Evolutionary conservation across 108 stramenopile species (phyloP).

Genomic region (Fragilariopsis cylindrus): DNA sequence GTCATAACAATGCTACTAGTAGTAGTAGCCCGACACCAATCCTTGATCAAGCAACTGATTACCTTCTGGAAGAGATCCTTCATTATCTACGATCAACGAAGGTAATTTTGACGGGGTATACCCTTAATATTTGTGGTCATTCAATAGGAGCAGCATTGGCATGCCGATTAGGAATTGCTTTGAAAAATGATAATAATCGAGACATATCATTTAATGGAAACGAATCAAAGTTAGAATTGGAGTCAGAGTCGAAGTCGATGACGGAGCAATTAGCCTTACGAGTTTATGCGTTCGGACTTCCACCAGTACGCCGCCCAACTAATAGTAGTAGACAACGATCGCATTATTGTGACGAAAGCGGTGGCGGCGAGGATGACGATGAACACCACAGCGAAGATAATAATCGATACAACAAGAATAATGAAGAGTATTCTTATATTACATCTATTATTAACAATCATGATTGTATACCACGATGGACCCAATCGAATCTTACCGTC

Average conservation of each 20-base stretch:
- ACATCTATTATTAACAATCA: conserved; percentile 53
- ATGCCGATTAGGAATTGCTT: conserved; percentile 34
- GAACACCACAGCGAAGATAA: too few species aligned
- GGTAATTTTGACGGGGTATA: conserved; percentile 20
- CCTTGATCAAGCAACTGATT: conserved; percentile 21
- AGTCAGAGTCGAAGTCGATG: too few species aligned
- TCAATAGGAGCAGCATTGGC: conserved; percentile 47
- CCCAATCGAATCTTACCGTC: conserved; percentile 27
- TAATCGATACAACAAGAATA: too few species aligned
- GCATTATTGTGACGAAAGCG: background rate
- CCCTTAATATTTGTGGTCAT: conserved; percentile 46
- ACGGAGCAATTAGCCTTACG: conserved; percentile 18
- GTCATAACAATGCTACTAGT: background rate
- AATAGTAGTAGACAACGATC: conserved; percentile 14
- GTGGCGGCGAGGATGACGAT: background rate
- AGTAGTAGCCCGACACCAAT: conserved; percentile 14
- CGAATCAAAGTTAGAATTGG: too few species aligned
- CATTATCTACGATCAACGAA: background rate
- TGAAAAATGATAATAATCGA: background rate
- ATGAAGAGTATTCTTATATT: conserved; percentile 8
- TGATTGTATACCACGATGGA: conserved; percentile 48
- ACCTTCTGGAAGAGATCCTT: conserved; percentile 30
- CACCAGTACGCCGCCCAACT: conserved; percentile 33
- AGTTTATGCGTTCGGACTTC: conserved; percentile 56
- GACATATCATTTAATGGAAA: background rate